Evolutionary conservation across 345 rosid species (phyloP).

Genomic region (Limnanthes douglasii): DNA sequence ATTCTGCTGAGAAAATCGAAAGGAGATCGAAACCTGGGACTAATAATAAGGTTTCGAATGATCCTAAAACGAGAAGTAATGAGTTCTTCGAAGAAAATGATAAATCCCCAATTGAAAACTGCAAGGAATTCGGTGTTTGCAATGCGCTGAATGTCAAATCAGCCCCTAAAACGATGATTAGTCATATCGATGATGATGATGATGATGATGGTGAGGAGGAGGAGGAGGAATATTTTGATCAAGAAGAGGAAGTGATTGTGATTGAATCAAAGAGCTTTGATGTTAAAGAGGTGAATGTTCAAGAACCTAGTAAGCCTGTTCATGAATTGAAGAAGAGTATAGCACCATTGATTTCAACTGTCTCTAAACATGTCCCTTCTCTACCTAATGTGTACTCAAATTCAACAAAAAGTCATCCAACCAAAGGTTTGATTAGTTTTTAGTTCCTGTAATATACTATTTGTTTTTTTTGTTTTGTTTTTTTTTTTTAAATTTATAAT

Average conservation of each 20-base stretch:
- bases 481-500: too few relatives aligned
- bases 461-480: too few relatives aligned
- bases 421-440: conserved; percentile 13
- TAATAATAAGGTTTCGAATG: too few relatives aligned
- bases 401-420: conserved; percentile 14
- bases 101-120: conserved; percentile 13
- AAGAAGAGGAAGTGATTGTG: conserved; percentile 11
- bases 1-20: too few relatives aligned
- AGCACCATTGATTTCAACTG: conserved; percentile 14
- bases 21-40: too few relatives aligned
- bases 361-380: conserved; percentile 26
- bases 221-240: too few relatives aligned
- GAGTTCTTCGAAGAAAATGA: conserved; percentile 16
- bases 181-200: conserved; percentile 7
- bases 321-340: conserved; percentile 16
- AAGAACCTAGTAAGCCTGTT: conserved; percentile 11
- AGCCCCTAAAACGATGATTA: too few relatives aligned
- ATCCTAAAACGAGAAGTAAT: too few relatives aligned
- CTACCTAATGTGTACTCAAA: conserved; percentile 13
- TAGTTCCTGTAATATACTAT: too few relatives aligned
- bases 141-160: too few relatives aligned
- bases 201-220: conserved; percentile 18
- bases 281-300: conserved; percentile 22
- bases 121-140: conserved; percentile 28
- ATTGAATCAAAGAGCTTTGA: conserved; percentile 18